Conservation (phyloP, 2,329 filamentous ascomycete genomes). For the Fusarium cyanostomum region DNA sequence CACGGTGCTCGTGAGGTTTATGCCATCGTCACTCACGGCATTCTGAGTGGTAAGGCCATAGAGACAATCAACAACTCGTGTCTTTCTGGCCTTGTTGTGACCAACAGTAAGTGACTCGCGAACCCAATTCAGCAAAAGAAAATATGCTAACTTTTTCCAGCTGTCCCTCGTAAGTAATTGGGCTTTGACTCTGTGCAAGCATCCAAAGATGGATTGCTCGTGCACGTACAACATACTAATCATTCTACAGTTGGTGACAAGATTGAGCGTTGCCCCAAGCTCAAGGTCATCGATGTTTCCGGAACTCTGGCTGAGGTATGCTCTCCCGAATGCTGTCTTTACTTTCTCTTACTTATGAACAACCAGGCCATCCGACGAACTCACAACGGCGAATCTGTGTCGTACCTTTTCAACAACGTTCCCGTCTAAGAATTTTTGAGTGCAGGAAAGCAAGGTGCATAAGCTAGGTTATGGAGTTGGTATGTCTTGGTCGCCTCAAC, state of each 20-base stretch:
- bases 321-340: neutral
- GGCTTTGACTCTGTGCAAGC: neutral
- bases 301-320: constrained; percentile 75
- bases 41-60: constrained; percentile 87
- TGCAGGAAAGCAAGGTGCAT: constrained; percentile 17
- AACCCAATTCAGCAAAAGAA: neutral
- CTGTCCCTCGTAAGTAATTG: constrained; percentile 47
- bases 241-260: constrained; percentile 70
- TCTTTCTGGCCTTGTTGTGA: constrained; percentile 83
- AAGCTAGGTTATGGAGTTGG: constrained; percentile 39
- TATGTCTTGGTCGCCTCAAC: constrained; percentile 19
- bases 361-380: constrained; percentile 72
- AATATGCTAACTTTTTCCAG: constrained; percentile 43
- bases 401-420: constrained; percentile 74
- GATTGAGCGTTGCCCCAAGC: constrained; percentile 78
- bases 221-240: constrained; percentile 8
- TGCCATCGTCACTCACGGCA: constrained; percentile 95
- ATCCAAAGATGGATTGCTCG: too few species aligned
- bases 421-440: constrained; percentile 53
- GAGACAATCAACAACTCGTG: constrained; percentile 83
- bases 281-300: constrained; percentile 92
- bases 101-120: constrained; percentile 72
- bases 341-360: constrained; percentile 8
- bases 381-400: constrained; percentile 72
- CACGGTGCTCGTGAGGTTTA: constrained; percentile 89